Base-by-base conservation (phyloP, 192 early-diverging fungal species). In the Podochytrium sp. region DNA sequence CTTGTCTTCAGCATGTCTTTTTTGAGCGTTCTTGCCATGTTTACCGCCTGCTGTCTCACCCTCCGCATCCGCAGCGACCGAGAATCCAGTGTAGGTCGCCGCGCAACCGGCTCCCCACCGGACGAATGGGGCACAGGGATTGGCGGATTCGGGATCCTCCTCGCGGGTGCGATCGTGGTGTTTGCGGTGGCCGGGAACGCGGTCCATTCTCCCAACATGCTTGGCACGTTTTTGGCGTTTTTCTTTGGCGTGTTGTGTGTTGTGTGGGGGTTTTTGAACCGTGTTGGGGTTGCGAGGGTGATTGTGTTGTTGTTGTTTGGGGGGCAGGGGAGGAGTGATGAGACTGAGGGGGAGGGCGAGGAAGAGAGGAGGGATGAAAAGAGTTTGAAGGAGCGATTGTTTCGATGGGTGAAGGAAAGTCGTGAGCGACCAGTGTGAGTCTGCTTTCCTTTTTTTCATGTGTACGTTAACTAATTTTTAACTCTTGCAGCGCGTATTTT, bases 1-100 rank as follows among this genome's bases (percentile, higher is more conserved):
- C 85, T 84, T 51, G 75, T 88, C 20, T 88, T 88, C 76, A 72
- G 81, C 7, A 79, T 88, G 10, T 67, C 85, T 1, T 86, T 88
- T 61, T 76, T 88, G 7, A 62, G 73, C 40, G 79, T 81, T 37
- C 59, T 88, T 23, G 66, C 61, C n/a, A 79, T 79, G 39, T 86
- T 81, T 73, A 75, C 79, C 7, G 43, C 82, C 33, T 77, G 71
- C 35, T 81, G 80, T 43, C 69, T 88, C 14, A 64, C 86, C 59
- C 65, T 88, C 4, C 81, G 87, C 43, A 75, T 77, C 14, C 77
- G 83, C 25, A 65, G 83, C 35, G 75, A 73, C 25, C 73, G 87
- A 34, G 40, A 56, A 20, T 55, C 52, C 7, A 55, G 29, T 27
- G 3, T 20, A 7, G 20, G 10, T 20, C 10, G 20, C 7, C 7